These are phyloP conservation scores for Suhomyces bolitotheri DNA, from an alignment of 1,139 yeast genomes.

Conservation along the genomic window DNA sequence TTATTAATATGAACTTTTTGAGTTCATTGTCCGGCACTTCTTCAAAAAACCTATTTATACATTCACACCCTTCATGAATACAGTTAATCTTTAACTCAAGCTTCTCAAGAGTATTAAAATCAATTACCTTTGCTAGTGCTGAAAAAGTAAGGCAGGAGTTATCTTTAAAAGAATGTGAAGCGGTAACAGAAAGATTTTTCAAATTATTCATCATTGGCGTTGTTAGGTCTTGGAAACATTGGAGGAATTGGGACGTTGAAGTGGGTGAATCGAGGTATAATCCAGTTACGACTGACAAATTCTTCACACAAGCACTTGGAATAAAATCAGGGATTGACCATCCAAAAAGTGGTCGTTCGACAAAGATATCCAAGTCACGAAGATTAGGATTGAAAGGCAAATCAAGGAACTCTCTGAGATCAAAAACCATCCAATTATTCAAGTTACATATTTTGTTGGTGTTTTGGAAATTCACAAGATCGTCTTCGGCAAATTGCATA, in stretches of 20 bases:
- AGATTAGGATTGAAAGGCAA: constrained; percentile 23
- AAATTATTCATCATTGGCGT: constrained; percentile 14
- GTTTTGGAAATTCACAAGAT: constrained; percentile 13
- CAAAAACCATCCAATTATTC: constrained; percentile 26
- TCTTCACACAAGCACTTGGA: constrained; percentile 1
- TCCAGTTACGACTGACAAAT: constrained; percentile 11
- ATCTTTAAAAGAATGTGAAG: constrained; percentile 22
- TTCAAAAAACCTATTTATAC: constrained; percentile 24
- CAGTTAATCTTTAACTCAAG: constrained; percentile 29
- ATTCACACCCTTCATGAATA: constrained; percentile 23
- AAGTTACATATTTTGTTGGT: constrained; percentile 21
- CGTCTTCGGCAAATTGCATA: constrained; percentile 21
- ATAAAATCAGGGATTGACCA: constrained; percentile 3
- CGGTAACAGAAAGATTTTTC: constrained; percentile 21
- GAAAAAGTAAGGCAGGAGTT: constrained; percentile 16
- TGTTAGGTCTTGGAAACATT: constrained; percentile 12
- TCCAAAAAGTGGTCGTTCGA: constrained; percentile 14
- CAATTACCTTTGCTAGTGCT: constrained; percentile 18
- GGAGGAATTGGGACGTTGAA: constrained; percentile 20
- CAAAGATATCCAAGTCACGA: constrained; percentile 22
- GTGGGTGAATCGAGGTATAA: constrained; percentile 24
- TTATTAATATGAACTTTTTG: constrained; percentile 23
- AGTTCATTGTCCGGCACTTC: constrained; percentile 18
- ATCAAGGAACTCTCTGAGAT: constrained; percentile 21
- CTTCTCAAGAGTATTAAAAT: constrained; percentile 19